Conservation (phyloP, 306 rosid species). For the Lathyrus oleraceus region DNA sequence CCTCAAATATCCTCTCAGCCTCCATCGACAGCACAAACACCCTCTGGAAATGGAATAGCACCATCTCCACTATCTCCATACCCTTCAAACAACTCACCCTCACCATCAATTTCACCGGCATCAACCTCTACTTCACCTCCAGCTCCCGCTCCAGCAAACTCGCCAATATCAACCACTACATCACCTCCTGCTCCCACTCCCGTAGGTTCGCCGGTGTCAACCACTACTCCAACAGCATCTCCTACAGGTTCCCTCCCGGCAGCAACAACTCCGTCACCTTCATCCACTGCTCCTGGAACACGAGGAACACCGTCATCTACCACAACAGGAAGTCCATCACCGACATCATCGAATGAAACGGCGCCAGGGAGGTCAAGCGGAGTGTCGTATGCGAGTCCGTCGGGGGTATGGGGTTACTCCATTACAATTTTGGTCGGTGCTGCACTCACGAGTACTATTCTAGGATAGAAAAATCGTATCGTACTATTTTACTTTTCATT, state of each 20-base stretch:
- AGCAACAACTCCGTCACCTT: constrained; percentile 8
- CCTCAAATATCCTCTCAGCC: constrained; percentile 12
- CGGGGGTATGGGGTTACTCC: constrained; percentile 29
- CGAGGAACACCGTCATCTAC: neutral
- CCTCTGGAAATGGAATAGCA: neutral
- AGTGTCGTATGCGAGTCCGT: constrained; percentile 23
- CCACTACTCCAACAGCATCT: constrained; percentile 3
- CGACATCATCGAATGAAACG: constrained; percentile 31
- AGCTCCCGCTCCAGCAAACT: neutral
- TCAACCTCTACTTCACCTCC: neutral
- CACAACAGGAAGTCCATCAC: neutral
- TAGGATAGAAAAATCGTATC: constrained; percentile 24
- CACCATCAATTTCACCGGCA: neutral
- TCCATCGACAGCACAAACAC: constrained; percentile 24
- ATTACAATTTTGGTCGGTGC: constrained; percentile 40
- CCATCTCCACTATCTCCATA: constrained; percentile 28
- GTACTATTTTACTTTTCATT: neutral
- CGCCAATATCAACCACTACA: constrained; percentile 11
- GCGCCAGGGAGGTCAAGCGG: neutral
- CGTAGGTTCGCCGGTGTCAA: neutral
- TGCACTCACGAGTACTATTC: constrained; percentile 31
- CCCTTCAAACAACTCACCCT: constrained; percentile 9
- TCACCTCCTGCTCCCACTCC: constrained; percentile 1
- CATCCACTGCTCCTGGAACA: constrained; percentile 7
- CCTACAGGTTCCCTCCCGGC: constrained; percentile 15